Conservation (phyloP, 2,329 filamentous ascomycete genomes). For the Penicillium sp. region DNA sequence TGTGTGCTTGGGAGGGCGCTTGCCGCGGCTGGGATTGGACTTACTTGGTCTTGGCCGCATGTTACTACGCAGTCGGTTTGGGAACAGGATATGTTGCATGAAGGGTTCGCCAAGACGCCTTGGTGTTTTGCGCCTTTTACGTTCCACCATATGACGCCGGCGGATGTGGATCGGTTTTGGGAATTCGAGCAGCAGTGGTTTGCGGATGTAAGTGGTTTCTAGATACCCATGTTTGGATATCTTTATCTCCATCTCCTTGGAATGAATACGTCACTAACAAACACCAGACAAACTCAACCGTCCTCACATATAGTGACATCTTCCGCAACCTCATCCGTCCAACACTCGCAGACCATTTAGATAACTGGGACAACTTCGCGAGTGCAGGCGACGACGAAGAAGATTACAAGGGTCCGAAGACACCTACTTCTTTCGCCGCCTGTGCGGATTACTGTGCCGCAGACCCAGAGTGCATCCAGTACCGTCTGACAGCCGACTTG, state of each 20-base stretch:
- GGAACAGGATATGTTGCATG: constrained; percentile 28
- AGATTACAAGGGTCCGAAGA: constrained; percentile 7
- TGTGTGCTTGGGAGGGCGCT: constrained; percentile 49
- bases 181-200: constrained; percentile 31
- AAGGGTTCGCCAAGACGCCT: constrained; percentile 17
- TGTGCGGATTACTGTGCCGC: constrained; percentile 25
- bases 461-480: constrained; percentile 19
- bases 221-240: no score
- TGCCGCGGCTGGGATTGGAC: constrained; percentile 40
- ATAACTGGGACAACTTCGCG: constrained; percentile 24
- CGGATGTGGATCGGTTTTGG: constrained; percentile 28
- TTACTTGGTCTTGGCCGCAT: constrained; percentile 35
- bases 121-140: constrained; percentile 32
- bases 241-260: no score
- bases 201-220: constrained; percentile 15
- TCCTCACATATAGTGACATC: constrained; percentile 26
- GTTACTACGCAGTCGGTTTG: constrained; percentile 24
- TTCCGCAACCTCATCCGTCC: constrained; percentile 24
- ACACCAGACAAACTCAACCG: constrained; percentile 15
- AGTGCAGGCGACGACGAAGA: constrained; percentile 4
- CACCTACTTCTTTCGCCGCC: constrained; percentile 12
- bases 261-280: neutral
- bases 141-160: constrained; percentile 31
- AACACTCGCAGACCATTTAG: constrained; percentile 9
- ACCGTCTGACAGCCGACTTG: constrained; percentile 14